These are phyloP conservation scores for Naganishia sp. DNA, from an alignment of 1,284 basidiomycete genomes.

Conservation along the genomic window DNA sequence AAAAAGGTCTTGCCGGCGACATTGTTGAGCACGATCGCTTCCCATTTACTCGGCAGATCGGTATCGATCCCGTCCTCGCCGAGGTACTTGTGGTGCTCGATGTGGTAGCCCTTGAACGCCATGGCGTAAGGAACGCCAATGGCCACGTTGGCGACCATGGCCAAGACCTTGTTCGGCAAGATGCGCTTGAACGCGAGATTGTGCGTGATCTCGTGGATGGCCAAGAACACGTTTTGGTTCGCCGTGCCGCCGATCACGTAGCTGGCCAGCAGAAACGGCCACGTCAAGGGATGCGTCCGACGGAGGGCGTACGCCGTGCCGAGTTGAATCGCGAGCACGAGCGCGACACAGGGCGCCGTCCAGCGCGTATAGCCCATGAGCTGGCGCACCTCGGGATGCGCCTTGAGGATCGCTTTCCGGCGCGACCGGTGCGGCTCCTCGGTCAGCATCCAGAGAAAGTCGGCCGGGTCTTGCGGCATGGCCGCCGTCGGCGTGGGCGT, in stretches of 20 bases:
- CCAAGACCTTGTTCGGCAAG: slow-evolving; percentile 78
- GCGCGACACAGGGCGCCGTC: slow-evolving; percentile 82
- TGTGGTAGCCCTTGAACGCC: slow-evolving; percentile 96
- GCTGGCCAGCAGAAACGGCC: slow-evolving; percentile 71
- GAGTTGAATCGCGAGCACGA: slow-evolving; percentile 78
- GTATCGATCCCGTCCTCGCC: slow-evolving; percentile 97
- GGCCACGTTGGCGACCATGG: slow-evolving; percentile 86
- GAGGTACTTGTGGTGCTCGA: slow-evolving; percentile 90
- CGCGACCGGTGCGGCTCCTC: slow-evolving; percentile 93
- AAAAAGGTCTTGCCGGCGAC: slow-evolving; percentile 98
- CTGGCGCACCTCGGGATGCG: slow-evolving; percentile 89
- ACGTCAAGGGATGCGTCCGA: slow-evolving; percentile 67
- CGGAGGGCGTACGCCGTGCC: slow-evolving; percentile 66
- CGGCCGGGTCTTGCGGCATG: slow-evolving; percentile 48
- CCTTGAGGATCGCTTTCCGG: slow-evolving; percentile 85
- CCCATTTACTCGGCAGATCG: slow-evolving; percentile 83
- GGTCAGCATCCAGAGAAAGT: slow-evolving; percentile 93
- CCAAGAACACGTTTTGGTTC: slow-evolving; percentile 96
- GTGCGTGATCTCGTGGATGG: slow-evolving; percentile 98
- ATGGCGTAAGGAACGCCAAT: slow-evolving; percentile 94
- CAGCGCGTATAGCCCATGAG: slow-evolving; percentile 92
- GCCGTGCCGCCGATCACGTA: slow-evolving; percentile 90
- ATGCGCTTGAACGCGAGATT: slow-evolving; percentile 90
- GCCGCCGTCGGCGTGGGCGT: neutral
- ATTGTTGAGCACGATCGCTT: slow-evolving; percentile 85